Evolutionary conservation across 257 asterid genomes (phyloP), one percentile per base, ranked within the genome.

Genomic region (Jacaranda mimosifolia): DNA sequence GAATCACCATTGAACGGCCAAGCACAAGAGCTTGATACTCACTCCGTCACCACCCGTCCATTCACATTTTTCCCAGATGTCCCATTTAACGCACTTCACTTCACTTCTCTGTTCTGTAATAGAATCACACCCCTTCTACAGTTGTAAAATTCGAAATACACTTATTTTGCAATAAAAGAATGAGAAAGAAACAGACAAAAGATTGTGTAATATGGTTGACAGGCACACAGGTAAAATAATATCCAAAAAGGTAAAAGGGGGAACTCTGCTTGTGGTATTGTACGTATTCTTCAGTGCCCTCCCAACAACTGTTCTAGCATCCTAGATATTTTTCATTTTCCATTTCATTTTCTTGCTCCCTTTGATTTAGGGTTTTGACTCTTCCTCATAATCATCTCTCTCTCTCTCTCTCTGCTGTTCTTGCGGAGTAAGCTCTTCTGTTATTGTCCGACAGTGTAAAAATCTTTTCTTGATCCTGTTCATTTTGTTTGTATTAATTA

Each of bases 331-430:
- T 83, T 72, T 52, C 49, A 26, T 26, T 26, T 26, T 26, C 32
- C 32, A 26, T 26, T 2, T 26, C 32, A 26, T 42, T 68, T 73
- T 39, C 63, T 40, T 63, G 21, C 56, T 32, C 6, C 32, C 19
- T 78, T 67, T 84, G 83, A 82, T 82, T 85, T 79, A 81, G 88
- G 91, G 88, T 81, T 86, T 81, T 80, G 82, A 26, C 32, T 26
- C 32, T 26, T 2, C 2, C 32, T 26, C 32, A n/a, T n/a, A n/a
- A 79, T 26, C 32, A 1, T 26, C 32, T 26, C 32, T 26, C 32
- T 26, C 32, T 26, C 32, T 26, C 81, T 63, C 65, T 78, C 56
- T 80, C 65, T 56, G 7, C 62, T 59, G 32, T 63, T 46, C 14
- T 42, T 64, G 3, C 63, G 45, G 15, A 35, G 78, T 67, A 68